Conservation (phyloP, 2,329 filamentous ascomycete species). For the Chalara sp. region DNA sequence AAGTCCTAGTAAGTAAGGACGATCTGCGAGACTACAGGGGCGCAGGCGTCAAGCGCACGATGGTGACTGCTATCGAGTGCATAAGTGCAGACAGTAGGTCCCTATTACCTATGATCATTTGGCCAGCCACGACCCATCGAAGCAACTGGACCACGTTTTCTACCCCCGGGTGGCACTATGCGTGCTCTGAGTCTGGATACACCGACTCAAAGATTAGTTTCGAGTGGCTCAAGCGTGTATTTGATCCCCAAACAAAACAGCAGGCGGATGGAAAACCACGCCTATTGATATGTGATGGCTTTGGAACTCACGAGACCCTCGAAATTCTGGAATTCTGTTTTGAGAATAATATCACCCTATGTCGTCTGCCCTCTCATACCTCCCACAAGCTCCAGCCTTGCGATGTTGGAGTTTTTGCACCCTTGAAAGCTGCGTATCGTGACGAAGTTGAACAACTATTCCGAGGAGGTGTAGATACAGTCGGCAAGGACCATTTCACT, state of each 20-base stretch:
- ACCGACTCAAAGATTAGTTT: conserved; percentile 27
- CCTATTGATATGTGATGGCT: conserved; percentile 12
- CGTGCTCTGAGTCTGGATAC: conserved; percentile 19
- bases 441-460: conserved; percentile 15
- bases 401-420: background rate
- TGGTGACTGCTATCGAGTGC: conserved; percentile 4
- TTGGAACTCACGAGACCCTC: background rate
- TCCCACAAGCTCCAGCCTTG: too few relatives aligned
- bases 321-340: conserved; percentile 3
- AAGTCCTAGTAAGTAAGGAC: too few relatives aligned
- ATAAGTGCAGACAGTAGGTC: too few relatives aligned
- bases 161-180: too few relatives aligned
- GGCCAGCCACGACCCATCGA: conserved; percentile 17
- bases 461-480: conserved; percentile 1
- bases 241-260: conserved; percentile 26
- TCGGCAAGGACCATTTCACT: background rate
- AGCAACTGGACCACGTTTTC: too few relatives aligned
- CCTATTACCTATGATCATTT: conserved; percentile 12
- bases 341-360: conserved; percentile 27
- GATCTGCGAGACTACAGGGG: too few relatives aligned
- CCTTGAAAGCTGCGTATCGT: conserved; percentile 19
- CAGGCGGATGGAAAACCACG: conserved; percentile 23
- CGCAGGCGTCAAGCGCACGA: too few relatives aligned
- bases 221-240: too few relatives aligned
- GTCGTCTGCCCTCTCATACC: too few relatives aligned